Conservation (phyloP, 2,329 filamentous ascomycete species). For the Epichloe hybrida region DNA sequence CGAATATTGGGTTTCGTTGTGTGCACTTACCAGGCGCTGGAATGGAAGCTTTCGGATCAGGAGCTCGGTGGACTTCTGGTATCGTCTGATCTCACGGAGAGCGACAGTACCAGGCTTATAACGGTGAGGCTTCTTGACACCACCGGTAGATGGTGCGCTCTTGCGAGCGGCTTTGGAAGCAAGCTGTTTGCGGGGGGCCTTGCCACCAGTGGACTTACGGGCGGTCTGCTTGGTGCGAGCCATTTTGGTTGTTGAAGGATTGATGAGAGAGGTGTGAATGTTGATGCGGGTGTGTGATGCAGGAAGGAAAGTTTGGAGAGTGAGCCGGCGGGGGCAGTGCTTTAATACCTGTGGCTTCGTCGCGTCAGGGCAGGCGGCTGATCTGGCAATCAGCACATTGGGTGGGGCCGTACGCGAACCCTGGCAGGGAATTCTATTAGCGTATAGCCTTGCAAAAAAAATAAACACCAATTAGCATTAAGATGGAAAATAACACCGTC, state of each 20-base stretch:
- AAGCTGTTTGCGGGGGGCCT: constrained; percentile 86
- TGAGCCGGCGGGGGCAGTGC: constrained; percentile 28
- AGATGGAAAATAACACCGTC: not conserved
- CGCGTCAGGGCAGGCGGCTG: constrained; percentile 20
- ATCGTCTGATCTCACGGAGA: constrained; percentile 95
- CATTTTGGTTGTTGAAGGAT: constrained; percentile 31
- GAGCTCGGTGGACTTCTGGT: constrained; percentile 95
- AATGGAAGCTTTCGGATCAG: constrained; percentile 96
- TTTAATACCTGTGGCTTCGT: constrained; percentile 22
- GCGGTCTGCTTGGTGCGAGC: constrained; percentile 55
- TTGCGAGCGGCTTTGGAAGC: constrained; percentile 97
- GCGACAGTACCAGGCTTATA: constrained; percentile 90
- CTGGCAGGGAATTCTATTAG: constrained; percentile 8
- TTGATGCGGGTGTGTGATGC: constrained; percentile 23
- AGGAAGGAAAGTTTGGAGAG: constrained; percentile 25
- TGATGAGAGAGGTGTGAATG: constrained; percentile 14
- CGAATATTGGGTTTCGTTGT: not conserved
- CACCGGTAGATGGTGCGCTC: constrained; percentile 89
- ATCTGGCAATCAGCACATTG: constrained; percentile 17
- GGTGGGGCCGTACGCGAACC: constrained; percentile 11
- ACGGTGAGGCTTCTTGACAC: constrained; percentile 91
- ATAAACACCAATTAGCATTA: not conserved
- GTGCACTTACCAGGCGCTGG: constrained; percentile 63
- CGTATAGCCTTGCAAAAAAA: not conserved
- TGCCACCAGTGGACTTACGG: constrained; percentile 68